Conservation (phyloP, 306 rosid genomes). For the peach (Prunus persica) region DNA sequence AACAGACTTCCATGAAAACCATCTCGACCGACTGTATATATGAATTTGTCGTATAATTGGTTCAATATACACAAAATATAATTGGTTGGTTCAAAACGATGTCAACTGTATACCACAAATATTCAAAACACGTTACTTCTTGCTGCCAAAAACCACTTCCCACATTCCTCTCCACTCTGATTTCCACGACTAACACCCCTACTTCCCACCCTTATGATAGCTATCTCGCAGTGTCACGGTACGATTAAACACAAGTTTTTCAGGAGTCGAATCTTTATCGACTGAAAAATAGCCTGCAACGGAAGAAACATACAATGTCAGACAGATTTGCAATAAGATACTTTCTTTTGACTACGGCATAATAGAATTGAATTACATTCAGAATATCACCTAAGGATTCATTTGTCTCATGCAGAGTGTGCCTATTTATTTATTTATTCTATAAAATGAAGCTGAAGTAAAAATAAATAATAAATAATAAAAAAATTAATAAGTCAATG, state of each 20-base stretch:
- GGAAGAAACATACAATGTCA: constrained; percentile 8
- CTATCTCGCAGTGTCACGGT: constrained; percentile 81
- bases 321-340: not conserved
- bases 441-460: not conserved
- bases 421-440: not conserved
- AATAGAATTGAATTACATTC: not conserved
- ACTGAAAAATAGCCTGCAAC: constrained; percentile 86
- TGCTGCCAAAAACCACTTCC: not conserved
- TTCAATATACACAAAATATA: not conserved
- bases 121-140: not conserved
- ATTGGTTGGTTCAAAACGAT: not conserved
- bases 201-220: constrained; percentile 69
- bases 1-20: too few species aligned
- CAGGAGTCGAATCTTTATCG: constrained; percentile 74
- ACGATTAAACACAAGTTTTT: constrained; percentile 79
- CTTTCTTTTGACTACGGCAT: not conserved
- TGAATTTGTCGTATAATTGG: not conserved
- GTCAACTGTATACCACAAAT: not conserved
- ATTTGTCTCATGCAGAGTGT: not conserved
- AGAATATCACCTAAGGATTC: not conserved
- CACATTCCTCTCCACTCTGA: not conserved
- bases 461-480: not conserved
- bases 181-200: constrained; percentile 15
- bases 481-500: not conserved
- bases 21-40: not conserved